A percentile compares a stretch with the other conserved stretches of the same genome.
Conservation (phyloP, 208 protist genomes). For the Porcisia deanei region DNA sequence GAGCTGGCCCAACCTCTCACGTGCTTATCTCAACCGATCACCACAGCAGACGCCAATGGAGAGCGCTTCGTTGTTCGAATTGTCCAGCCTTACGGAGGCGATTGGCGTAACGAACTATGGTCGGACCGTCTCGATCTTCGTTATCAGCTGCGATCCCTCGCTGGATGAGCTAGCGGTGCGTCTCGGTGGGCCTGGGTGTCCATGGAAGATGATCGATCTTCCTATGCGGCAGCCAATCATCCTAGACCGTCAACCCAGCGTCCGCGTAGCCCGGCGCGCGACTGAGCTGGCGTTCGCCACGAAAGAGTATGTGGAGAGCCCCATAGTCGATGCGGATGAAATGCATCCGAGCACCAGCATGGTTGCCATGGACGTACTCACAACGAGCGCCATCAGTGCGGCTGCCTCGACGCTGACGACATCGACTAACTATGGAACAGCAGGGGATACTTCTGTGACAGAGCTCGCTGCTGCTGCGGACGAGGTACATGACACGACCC, state of each 20-base stretch:
- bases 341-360: constrained; percentile 10
- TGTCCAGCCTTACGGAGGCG: constrained; percentile 43
- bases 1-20: neutral
- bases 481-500: neutral
- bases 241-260: constrained; percentile 17
- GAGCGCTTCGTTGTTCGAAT: constrained; percentile 35
- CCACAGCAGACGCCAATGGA: constrained; percentile 19
- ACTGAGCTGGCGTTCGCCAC: constrained; percentile 50
- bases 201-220: constrained; percentile 45
- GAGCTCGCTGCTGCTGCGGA: constrained; percentile 6
- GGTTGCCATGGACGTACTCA: constrained; percentile 31
- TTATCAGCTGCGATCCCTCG: constrained; percentile 27
- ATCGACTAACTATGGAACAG: no score
- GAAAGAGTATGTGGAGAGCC: constrained; percentile 12
- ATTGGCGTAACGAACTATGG: constrained; percentile 36
- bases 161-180: constrained; percentile 39
- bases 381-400: constrained; percentile 10
- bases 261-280: constrained; percentile 20
- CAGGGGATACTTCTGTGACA: neutral
- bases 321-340: constrained; percentile 21
- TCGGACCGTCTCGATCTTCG: constrained; percentile 34
- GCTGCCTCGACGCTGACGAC: constrained; percentile 17
- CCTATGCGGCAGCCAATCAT: constrained; percentile 43
- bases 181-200: constrained; percentile 53
- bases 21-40: neutral